phyloP scores from a whole-genome alignment of 1,284 basidiomycete genomes.

The Tilletia walkeri region DNA sequence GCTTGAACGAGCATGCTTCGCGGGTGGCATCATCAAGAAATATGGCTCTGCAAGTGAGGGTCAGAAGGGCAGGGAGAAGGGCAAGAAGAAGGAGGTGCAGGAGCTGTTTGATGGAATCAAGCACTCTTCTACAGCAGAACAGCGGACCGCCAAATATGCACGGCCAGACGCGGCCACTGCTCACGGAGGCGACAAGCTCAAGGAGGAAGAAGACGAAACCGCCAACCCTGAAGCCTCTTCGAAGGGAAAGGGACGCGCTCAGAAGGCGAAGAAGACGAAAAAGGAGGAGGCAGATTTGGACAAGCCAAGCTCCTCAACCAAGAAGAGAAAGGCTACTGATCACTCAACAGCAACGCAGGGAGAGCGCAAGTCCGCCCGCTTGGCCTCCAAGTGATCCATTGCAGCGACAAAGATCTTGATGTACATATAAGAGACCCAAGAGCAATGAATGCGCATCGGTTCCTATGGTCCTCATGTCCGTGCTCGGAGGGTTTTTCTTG shows the following conservation, averaged over 20 bases:
- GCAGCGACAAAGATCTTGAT: neutral
- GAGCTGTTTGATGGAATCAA: neutral
- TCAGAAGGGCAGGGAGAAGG: constrained; percentile 7
- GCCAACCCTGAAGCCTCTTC: neutral
- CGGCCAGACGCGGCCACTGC: constrained; percentile 1
- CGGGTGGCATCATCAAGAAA: neutral
- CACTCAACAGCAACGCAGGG: neutral
- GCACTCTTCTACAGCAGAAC: neutral
- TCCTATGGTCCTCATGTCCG: neutral
- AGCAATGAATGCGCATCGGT: too few species aligned
- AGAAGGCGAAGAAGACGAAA: too few species aligned
- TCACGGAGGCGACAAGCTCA: neutral
- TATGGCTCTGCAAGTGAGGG: neutral
- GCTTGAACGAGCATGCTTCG: constrained; percentile 9
- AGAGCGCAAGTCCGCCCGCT: constrained; percentile 7
- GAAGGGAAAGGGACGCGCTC: neutral
- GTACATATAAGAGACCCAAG: too few species aligned
- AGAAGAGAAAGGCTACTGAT: neutral
- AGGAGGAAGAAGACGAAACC: too few species aligned
- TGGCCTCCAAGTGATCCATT: neutral
- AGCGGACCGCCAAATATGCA: neutral
- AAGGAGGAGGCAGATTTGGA: neutral
- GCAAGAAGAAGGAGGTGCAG: neutral
- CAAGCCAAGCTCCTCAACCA: constrained; percentile 4
- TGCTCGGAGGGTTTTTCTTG: neutral